Evolutionary conservation across 371 early-diverging fungal genomes (phyloP).

Genomic region (Apophysomyces elegans): DNA sequence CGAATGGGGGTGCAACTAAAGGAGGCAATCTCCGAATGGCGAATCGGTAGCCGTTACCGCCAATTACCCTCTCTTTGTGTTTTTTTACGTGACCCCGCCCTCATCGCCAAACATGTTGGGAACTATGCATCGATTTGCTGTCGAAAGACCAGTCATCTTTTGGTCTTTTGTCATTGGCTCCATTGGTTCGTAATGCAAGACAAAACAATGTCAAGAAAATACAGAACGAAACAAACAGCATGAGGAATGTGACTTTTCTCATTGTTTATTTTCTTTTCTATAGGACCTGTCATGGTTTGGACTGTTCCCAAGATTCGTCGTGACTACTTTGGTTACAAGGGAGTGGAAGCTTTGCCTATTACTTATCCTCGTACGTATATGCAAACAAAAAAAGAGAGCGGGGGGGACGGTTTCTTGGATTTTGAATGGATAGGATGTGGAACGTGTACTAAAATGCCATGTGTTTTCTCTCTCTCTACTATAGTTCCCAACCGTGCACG

Average conservation of each 20-base stretch:
- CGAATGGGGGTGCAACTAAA: too few relatives aligned
- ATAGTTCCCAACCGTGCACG: conserved; percentile 53
- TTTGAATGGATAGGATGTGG: neutral
- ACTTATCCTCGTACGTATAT: conserved; percentile 51
- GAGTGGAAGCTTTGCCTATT: conserved; percentile 42
- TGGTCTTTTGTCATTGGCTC: conserved; percentile 53
- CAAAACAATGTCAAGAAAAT: neutral
- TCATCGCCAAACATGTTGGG: conserved; percentile 25
- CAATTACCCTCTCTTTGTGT: neutral
- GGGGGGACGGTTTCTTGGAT: neutral
- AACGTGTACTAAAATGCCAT: neutral
- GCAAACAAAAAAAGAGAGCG: neutral
- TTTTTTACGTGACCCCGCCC: neutral
- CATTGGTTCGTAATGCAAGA: conserved; percentile 31
- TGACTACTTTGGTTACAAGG: conserved; percentile 55
- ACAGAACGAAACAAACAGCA: too few relatives aligned
- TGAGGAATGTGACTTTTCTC: too few relatives aligned
- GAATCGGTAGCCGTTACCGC: too few relatives aligned
- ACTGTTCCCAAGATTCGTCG: conserved; percentile 53
- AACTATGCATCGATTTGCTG: conserved; percentile 44
- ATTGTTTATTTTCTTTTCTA: neutral
- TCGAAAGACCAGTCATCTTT: conserved; percentile 46
- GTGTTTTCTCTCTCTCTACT: neutral
- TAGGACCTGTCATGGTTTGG: conserved; percentile 55
- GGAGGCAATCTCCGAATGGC: too few relatives aligned